phyloP scores from a whole-genome alignment of 2,329 filamentous ascomycete genomes.

The Stemphylium lycopersici region DNA sequence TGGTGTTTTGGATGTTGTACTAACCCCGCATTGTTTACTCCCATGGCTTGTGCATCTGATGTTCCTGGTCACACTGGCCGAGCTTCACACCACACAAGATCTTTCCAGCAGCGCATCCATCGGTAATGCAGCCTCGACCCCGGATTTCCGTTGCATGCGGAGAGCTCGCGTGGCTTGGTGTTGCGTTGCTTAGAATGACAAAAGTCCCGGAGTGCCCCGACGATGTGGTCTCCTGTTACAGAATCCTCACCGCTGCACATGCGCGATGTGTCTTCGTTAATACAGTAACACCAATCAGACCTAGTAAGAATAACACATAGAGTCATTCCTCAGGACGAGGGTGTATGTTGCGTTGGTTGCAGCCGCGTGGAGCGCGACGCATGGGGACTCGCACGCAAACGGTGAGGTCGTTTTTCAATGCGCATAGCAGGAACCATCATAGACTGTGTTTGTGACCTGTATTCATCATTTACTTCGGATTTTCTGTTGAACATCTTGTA shows the following conservation, averaged over 20 bases:
- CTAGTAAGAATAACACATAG: background rate
- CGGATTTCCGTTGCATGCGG: slow-evolving; percentile 12
- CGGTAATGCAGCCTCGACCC: background rate
- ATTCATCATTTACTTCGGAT: too few species aligned
- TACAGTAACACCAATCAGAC: background rate
- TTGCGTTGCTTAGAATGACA: slow-evolving; percentile 6
- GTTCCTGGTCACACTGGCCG: slow-evolving; percentile 18
- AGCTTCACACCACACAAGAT: slow-evolving; percentile 11
- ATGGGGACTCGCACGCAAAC: background rate
- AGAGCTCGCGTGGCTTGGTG: slow-evolving; percentile 18
- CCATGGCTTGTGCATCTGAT: slow-evolving; percentile 16
- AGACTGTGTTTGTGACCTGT: too few species aligned
- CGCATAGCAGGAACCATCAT: background rate
- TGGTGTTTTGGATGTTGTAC: slow-evolving; percentile 2
- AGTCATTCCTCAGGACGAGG: background rate
- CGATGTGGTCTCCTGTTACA: slow-evolving; percentile 1
- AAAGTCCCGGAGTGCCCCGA: background rate
- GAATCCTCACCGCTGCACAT: slow-evolving; percentile 4
- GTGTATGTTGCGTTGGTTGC: background rate
- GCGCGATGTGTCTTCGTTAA: background rate
- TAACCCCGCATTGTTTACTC: slow-evolving; percentile 16
- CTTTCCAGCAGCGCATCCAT: background rate
- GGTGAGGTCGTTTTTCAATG: background rate
- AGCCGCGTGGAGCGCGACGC: background rate
- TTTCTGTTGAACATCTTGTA: too few species aligned